phyloP scores from a whole-genome alignment of 106 monocot genomes.

The Acorus gramineus region DNA sequence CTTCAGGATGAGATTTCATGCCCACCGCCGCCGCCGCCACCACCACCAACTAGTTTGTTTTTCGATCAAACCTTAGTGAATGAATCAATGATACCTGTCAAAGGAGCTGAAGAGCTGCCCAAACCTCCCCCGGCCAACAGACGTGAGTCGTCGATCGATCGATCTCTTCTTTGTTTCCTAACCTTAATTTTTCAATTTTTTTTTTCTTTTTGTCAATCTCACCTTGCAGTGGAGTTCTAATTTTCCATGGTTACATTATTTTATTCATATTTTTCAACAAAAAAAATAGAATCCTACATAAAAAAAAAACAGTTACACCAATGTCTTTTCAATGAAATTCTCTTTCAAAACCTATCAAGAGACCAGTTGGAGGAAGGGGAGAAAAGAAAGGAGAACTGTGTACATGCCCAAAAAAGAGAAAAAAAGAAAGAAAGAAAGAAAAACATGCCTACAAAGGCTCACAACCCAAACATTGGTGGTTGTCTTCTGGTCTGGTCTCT shows the following conservation, averaged over 20 bases:
- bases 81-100: slow-evolving; percentile 22
- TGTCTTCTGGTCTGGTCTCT: slow-evolving; percentile 15
- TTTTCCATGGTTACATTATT: neutral
- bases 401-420: no score
- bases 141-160: slow-evolving; percentile 38
- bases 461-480: slow-evolving; percentile 9
- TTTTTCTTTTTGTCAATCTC: neutral
- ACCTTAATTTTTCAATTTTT: neutral
- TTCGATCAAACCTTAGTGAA: slow-evolving; percentile 32
- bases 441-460: slow-evolving; percentile 4
- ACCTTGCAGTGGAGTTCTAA: neutral
- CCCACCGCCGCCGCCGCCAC: slow-evolving; percentile 27
- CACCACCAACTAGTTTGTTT: slow-evolving; percentile 6
- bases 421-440: neutral
- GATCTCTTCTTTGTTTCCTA: neutral
- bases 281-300: no score
- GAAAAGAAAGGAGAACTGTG: no score
- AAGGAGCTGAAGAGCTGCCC: slow-evolving; percentile 32
- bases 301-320: slow-evolving; percentile 10
- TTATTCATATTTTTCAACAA: no score
- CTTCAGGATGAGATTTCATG: slow-evolving; percentile 57
- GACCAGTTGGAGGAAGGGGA: no score
- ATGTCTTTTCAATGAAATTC: slow-evolving; percentile 11
- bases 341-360: neutral
- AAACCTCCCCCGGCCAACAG: slow-evolving; percentile 55